These are phyloP conservation scores for Solanum peruvianum DNA, from an alignment of 257 asterid species.

Conservation along the genomic window DNA sequence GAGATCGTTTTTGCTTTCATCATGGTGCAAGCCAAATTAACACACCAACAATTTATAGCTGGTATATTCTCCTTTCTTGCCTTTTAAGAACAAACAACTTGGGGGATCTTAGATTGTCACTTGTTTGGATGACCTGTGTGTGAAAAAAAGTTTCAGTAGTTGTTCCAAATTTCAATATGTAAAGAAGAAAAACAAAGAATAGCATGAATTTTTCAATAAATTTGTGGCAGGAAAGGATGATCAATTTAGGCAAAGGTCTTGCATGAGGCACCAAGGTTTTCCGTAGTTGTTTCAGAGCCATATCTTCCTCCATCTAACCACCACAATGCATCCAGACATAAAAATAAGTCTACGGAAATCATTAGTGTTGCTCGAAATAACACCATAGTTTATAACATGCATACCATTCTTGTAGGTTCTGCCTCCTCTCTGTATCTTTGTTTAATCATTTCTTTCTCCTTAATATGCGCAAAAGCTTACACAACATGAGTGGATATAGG, in stretches of 20 bases:
- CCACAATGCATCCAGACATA: neutral
- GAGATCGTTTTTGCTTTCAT: no score
- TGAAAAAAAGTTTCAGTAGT: neutral
- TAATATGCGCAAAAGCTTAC: slow-evolving; percentile 26
- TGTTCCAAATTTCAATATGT: neutral
- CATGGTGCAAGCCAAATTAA: no score
- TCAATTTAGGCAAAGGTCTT: slow-evolving; percentile 67
- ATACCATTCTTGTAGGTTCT: slow-evolving; percentile 76
- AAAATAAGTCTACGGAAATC: neutral
- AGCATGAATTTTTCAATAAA: slow-evolving; percentile 18
- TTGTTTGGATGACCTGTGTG: slow-evolving; percentile 52
- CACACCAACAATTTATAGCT: no score
- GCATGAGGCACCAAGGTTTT: slow-evolving; percentile 84
- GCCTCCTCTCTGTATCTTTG: slow-evolving; percentile 90
- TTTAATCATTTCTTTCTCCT: slow-evolving; percentile 75
- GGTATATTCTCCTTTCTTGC: slow-evolving; percentile 35
- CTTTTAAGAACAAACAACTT: slow-evolving; percentile 31
- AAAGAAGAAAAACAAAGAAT: neutral
- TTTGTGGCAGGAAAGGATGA: slow-evolving; percentile 75
- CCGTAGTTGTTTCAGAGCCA: slow-evolving; percentile 77
- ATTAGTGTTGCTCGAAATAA: neutral
- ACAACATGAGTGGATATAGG: neutral
- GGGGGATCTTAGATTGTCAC: slow-evolving; percentile 78
- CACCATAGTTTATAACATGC: neutral
- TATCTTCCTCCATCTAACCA: slow-evolving; percentile 85